These are phyloP conservation scores for Sechiopsis laciniata DNA, from an alignment of 306 rosid species.

Conservation along the genomic window DNA sequence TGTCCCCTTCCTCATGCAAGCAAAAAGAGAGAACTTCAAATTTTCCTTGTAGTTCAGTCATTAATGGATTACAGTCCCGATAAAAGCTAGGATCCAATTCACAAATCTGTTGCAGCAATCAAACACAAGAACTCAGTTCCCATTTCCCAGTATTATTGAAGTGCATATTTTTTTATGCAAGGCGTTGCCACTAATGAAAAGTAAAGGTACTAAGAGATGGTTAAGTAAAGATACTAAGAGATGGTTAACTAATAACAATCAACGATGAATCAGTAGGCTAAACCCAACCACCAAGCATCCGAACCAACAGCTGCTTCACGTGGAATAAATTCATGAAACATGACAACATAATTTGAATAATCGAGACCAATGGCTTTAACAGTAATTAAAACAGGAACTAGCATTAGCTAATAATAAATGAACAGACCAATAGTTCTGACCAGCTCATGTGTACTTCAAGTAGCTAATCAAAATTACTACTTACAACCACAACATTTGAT, in stretches of 20 bases:
- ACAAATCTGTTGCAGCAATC: slow-evolving; percentile 38
- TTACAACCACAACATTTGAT: not conserved
- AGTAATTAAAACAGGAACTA: not conserved
- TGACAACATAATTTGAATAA: not conserved
- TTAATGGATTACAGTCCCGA: slow-evolving; percentile 67
- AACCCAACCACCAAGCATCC: not conserved
- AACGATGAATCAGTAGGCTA: not conserved
- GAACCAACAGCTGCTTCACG: slow-evolving; percentile 1
- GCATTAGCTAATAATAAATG: not conserved
- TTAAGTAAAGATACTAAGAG: not conserved
- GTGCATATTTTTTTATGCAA: not conserved
- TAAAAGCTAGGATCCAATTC: slow-evolving; percentile 86
- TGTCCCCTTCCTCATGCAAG: slow-evolving; percentile 65
- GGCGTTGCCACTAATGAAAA: not conserved
- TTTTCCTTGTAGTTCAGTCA: slow-evolving; percentile 57
- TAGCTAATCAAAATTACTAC: not conserved
- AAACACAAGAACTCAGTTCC: slow-evolving; percentile 1
- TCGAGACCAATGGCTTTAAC: not conserved
- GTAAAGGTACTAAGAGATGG: not conserved
- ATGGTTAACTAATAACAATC: not conserved
- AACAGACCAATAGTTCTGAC: not conserved
- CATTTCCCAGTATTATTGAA: not conserved
- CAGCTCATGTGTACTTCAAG: not conserved
- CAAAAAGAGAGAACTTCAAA: slow-evolving; percentile 86
- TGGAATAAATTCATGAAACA: not conserved